A percentile compares a stretch with the other conserved stretches of the same genome.
These are phyloP conservation scores for Apostasia ramifera DNA, from an alignment of 106 monocot species.

Conservation along the genomic window DNA sequence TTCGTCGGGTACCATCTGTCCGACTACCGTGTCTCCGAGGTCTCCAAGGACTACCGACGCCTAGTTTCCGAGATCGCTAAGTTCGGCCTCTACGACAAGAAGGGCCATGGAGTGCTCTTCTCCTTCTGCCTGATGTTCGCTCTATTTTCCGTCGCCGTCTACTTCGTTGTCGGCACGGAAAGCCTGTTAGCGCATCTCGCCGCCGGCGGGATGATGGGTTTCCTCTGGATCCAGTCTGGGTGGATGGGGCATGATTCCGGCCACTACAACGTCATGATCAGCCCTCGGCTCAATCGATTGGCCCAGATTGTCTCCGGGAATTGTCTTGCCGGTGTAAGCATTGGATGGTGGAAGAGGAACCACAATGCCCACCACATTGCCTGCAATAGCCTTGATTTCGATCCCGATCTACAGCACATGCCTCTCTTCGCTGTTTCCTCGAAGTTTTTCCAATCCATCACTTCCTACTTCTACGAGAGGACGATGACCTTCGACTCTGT, in stretches of 20 bases:
- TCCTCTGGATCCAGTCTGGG: slow-evolving; percentile 58
- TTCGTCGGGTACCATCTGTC: slow-evolving; percentile 34
- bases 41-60: slow-evolving; percentile 56
- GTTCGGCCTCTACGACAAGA: slow-evolving; percentile 43
- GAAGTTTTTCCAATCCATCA: slow-evolving; percentile 41
- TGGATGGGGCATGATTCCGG: slow-evolving; percentile 75
- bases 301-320: slow-evolving; percentile 38
- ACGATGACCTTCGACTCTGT: slow-evolving; percentile 39
- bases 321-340: slow-evolving; percentile 51
- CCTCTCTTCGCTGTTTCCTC: slow-evolving; percentile 52
- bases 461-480: slow-evolving; percentile 42
- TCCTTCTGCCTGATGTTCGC: slow-evolving; percentile 16
- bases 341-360: slow-evolving; percentile 70
- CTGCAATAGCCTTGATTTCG: slow-evolving; percentile 63
- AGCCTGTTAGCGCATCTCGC: slow-evolving; percentile 18
- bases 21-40: slow-evolving; percentile 54
- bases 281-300: slow-evolving; percentile 10
- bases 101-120: slow-evolving; percentile 23
- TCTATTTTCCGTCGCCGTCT: slow-evolving; percentile 23
- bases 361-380: slow-evolving; percentile 78
- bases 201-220: slow-evolving; percentile 40
- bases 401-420: slow-evolving; percentile 67
- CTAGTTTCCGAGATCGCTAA: slow-evolving; percentile 42
- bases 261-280: slow-evolving; percentile 41
- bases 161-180: slow-evolving; percentile 8